phyloP scores from a whole-genome alignment of 2,329 filamentous ascomycete species.

The Gliomastix tumulicola region DNA sequence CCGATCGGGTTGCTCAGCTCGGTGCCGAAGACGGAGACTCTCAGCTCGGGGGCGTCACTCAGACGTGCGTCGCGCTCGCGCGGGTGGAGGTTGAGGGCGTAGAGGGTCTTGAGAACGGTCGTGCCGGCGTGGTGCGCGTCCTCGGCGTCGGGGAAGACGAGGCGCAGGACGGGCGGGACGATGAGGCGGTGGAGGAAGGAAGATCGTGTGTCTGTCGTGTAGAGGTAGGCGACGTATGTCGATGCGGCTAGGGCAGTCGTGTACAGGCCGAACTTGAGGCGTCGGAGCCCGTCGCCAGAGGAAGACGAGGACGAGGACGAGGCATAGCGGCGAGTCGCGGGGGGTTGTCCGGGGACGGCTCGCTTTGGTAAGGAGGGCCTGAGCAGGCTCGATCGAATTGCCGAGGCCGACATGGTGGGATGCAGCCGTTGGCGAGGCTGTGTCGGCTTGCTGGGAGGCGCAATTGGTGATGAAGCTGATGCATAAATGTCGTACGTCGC shows the following conservation, averaged over 20 bases:
- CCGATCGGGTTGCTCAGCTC: slow-evolving; percentile 79
- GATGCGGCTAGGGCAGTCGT: slow-evolving; percentile 31
- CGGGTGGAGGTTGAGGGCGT: slow-evolving; percentile 69
- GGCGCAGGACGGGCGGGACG: slow-evolving; percentile 58
- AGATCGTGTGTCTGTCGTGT: slow-evolving; percentile 68
- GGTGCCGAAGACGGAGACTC: slow-evolving; percentile 63
- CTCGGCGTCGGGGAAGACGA: slow-evolving; percentile 69
- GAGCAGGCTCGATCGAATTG: not conserved
- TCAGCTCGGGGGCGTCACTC: slow-evolving; percentile 20
- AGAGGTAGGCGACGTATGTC: slow-evolving; percentile 50
- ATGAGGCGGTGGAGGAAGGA: slow-evolving; percentile 63
- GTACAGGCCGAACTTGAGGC: slow-evolving; percentile 13
- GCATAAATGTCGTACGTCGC: too few species aligned
- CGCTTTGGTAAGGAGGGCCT: not conserved
- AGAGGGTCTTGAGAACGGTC: slow-evolving; percentile 61
- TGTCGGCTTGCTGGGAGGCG: too few species aligned
- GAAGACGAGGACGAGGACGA: slow-evolving; percentile 21
- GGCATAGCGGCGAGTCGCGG: slow-evolving; percentile 16
- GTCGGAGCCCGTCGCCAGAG: slow-evolving; percentile 5
- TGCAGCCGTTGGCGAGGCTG: too few species aligned
- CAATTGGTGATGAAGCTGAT: too few species aligned
- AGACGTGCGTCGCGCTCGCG: slow-evolving; percentile 59
- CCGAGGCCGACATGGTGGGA: not conserved
- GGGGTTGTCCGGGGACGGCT: not conserved
- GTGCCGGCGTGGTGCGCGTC: slow-evolving; percentile 86